Percentiles rank a stretch among this genome's conserved stretches.
These are phyloP conservation scores for Fusarium sublunatum DNA, from an alignment of 2,329 filamentous ascomycete species.

Conservation along the genomic window DNA sequence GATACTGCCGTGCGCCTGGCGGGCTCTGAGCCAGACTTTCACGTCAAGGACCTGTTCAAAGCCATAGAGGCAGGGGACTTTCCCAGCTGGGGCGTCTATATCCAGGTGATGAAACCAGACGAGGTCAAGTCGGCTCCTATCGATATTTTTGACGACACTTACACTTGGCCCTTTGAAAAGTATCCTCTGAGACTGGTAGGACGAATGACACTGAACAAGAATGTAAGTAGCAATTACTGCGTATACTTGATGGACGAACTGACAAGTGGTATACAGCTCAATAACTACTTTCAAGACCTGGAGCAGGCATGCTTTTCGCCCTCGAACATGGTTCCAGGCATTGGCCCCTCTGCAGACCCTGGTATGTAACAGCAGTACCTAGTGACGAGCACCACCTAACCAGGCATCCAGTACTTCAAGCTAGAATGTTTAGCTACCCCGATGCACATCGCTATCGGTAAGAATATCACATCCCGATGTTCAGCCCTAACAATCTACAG, in stretches of 20 bases:
- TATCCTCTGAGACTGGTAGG: conserved; percentile 72
- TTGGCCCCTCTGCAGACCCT: conserved; percentile 71
- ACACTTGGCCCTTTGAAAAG: conserved; percentile 73
- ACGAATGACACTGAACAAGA: conserved; percentile 72
- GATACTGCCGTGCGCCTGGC: conserved; percentile 52
- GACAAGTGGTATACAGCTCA: conserved; percentile 18
- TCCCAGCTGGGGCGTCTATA: conserved; percentile 72
- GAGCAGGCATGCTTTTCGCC: conserved; percentile 76
- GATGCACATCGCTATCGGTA: conserved; percentile 68
- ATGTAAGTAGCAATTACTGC: conserved; percentile 50
- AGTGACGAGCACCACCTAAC: too few species aligned
- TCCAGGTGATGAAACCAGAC: conserved; percentile 71
- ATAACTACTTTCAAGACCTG: conserved; percentile 77
- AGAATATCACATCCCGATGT: fast-evolving
- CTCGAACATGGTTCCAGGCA: conserved; percentile 72
- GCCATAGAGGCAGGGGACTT: conserved; percentile 70
- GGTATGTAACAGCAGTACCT: conserved; percentile 31
- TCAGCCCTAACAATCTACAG: conserved; percentile 48
- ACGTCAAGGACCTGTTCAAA: conserved; percentile 49
- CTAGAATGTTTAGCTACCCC: conserved; percentile 69
- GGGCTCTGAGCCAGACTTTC: conserved; percentile 64
- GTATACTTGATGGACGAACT: fast-evolving
- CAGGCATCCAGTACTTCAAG: conserved; percentile 60
- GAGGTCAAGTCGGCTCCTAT: conserved; percentile 70
- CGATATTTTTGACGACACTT: conserved; percentile 77